Evolutionary conservation across 2,329 filamentous ascomycete genomes (phyloP).

Genomic region (Fusarium sp.): DNA sequence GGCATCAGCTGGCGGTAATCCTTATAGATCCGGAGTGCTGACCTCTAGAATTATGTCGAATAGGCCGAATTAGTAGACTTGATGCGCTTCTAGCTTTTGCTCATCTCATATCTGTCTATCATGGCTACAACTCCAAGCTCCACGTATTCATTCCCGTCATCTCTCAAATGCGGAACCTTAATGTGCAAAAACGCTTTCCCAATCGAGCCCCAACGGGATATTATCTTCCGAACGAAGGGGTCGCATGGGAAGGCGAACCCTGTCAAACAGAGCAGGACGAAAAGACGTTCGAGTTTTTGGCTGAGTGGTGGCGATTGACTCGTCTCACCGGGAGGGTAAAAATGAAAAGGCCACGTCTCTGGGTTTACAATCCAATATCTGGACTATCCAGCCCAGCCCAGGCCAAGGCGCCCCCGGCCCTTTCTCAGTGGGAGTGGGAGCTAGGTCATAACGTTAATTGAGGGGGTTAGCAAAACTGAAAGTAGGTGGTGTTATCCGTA

Average conservation of each 20-base stretch:
- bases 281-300: background rate
- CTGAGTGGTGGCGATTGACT: constrained; percentile 30
- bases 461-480: background rate
- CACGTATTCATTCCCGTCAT: background rate
- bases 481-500: background rate
- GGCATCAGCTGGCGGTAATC: background rate
- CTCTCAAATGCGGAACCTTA: background rate
- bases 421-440: background rate
- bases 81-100: background rate
- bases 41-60: background rate
- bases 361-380: background rate
- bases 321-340: constrained; percentile 3
- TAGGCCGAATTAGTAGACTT: background rate
- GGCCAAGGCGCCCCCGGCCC: background rate
- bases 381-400: constrained; percentile 1
- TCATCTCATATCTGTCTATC: background rate
- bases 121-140: background rate
- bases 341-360: constrained; percentile 9
- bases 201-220: constrained; percentile 34
- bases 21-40: background rate
- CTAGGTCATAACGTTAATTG: background rate
- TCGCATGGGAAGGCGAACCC: background rate
- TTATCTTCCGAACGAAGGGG: constrained; percentile 27
- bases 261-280: background rate
- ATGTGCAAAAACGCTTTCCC: constrained; percentile 25